Evolutionary conservation across 2,329 filamentous ascomycete genomes (phyloP), one percentile per base, ranked within the genome.

Genomic region (Fusarium sp.): DNA sequence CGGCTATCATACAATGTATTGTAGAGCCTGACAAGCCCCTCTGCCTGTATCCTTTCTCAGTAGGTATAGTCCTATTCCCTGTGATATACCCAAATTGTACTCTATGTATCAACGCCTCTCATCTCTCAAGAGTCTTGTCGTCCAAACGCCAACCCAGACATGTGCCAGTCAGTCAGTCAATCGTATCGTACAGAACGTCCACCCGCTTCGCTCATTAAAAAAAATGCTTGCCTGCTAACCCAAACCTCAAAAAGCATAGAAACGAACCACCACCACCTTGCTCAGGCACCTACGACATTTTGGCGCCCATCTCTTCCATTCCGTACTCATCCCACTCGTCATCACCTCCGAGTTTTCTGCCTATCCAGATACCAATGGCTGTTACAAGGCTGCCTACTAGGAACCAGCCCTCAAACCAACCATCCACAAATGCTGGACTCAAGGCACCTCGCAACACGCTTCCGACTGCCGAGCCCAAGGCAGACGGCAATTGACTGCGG

Each of bases 361-460:
- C 92, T 8, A 95, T 79, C 86, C 92, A 93, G 28, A 97, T 90
- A 0, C 93, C 93, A n/a, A 88, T 78, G 3, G 87, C 90, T 3
- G 94, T 96, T 18, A 87, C 78, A 1, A 86, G 83, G 70, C 91
- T 92, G 10, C 92, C 91, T 6, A 91, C 79, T 62, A 97, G 81
- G 80, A 97, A 97, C 91, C 94, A 95, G 13, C 90, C 91, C 80
- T 97, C 94, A 75, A 97, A 97, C 94, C 94, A 97, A 35, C 89
- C 86, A 77, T 97, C 85, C 39, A 88, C 87, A 70, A 89, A 88
- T 15, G 80, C 81, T 8, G 86, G 86, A 59, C 83, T 80, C 91
- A 97, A 85, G 22, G 93, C 92, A 26, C 92, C 93, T 47, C 93
- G 91, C 35, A 97, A 83, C 3, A 93, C 93, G 72, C 95, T 92